These are phyloP conservation scores for Scheffersomyces quercinus DNA, from an alignment of 1,139 yeast species.

Conservation along the genomic window DNA sequence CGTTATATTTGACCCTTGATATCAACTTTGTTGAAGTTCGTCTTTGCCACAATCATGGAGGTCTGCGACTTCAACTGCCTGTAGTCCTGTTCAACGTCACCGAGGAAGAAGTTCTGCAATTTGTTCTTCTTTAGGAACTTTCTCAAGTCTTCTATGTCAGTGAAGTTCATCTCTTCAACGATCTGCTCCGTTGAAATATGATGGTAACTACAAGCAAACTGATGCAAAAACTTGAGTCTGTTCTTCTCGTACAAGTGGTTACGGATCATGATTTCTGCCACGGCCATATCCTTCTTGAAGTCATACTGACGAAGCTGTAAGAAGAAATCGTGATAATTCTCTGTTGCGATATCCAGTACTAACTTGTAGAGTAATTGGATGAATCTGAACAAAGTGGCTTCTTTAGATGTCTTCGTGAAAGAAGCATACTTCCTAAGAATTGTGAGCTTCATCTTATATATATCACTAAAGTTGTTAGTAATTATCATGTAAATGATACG, in stretches of 20 bases:
- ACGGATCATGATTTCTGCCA: constrained; percentile 18
- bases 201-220: constrained; percentile 62
- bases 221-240: constrained; percentile 59
- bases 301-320: constrained; percentile 3
- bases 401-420: constrained; percentile 4
- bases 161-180: constrained; percentile 48
- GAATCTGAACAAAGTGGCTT: constrained; percentile 11
- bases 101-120: constrained; percentile 17
- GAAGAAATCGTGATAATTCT: constrained; percentile 59
- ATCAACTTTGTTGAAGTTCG: constrained; percentile 67
- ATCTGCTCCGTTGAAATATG: constrained; percentile 52
- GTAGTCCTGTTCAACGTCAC: too few relatives aligned
- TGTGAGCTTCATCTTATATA: constrained; percentile 35
- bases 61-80: too few relatives aligned
- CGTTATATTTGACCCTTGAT: constrained; percentile 80
- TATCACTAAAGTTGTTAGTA: constrained; percentile 64
- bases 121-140: constrained; percentile 45
- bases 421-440: constrained; percentile 10
- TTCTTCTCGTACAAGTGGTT: constrained; percentile 53
- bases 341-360: constrained; percentile 17
- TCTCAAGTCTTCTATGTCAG: constrained; percentile 21
- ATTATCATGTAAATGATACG: constrained; percentile 75
- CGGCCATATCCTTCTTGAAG: too few relatives aligned
- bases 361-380: constrained; percentile 11
- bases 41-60: constrained; percentile 10